Base-by-base conservation (phyloP, 495 filamentous ascomycete species). In the Trichoderma reesei region DNA sequence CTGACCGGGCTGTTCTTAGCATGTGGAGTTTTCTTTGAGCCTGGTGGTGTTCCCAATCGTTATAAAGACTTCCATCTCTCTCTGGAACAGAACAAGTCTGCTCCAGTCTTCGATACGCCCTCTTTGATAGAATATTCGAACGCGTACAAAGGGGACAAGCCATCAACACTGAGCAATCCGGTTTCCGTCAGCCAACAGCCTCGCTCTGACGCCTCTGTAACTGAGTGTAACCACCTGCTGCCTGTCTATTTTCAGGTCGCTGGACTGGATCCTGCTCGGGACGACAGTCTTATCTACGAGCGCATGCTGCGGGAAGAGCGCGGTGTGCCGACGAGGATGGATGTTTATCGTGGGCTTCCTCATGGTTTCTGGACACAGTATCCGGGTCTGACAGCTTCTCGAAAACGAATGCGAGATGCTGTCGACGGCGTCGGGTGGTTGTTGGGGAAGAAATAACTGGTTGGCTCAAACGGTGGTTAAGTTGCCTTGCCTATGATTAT, bases 171-270 rank as follows among this genome's bases (percentile, higher is more conserved):
- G 13, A 41, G 6, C 60, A 61, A 1, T 44, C 42, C 42, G 16
- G 11, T n/a, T 44, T 44, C 42, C 16, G 16, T n/a, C 16, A 14
- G 42, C 31, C 10, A 37, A 1, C 2, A n/a, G 5, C 16, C 10
- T 44, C 10, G 16, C 42, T 14, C 42, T 5, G 13, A 44, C 42
- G 42, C 5, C 16, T 5, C 4, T n/a, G 42, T n/a, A 44, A n/a
- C 42, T 14, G 16, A 14, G 3, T 14, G 8, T 44, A 44, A 5
- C 0, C 1, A 5, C 60, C 60, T 61, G 36, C 33, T 1, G n/a
- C 60, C 60, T 39, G 36, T 39, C 18, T 38, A 61, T 41, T 61
- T 38, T 10, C 60, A 61, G 33, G 36, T 41, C 36, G 36, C 60
- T 20, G 33, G 31, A 14, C 8, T 61, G 36, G 60, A 61, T 61